Conservation (phyloP, 2,329 filamentous ascomycete species). For the Diaporthe citrichinensis region DNA sequence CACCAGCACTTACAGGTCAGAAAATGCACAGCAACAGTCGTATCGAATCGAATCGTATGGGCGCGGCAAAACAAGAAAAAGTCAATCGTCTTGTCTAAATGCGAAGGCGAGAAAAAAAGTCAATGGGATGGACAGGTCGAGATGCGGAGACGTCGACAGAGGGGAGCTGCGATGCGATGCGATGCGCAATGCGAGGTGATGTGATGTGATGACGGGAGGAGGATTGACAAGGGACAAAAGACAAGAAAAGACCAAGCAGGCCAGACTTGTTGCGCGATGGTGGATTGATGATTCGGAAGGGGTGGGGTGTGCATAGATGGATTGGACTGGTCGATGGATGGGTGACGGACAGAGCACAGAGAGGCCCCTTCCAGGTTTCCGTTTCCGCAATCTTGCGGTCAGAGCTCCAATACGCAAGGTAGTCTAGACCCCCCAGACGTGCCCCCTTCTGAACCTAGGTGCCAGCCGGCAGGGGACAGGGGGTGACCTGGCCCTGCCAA, state of each 20-base stretch:
- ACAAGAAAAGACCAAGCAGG: slow-evolving; percentile 28
- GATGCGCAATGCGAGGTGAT: slow-evolving; percentile 32
- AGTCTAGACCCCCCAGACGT: not conserved
- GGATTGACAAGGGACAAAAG: slow-evolving; percentile 21
- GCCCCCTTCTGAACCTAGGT: not conserved
- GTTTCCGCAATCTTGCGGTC: slow-evolving; percentile 33
- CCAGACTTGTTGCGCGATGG: slow-evolving; percentile 15
- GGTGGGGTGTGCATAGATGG: not conserved
- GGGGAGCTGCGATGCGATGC: not conserved
- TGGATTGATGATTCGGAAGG: not conserved
- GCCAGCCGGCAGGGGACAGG: slow-evolving; percentile 20
- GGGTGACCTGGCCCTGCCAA: slow-evolving; percentile 10
- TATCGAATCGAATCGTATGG: slow-evolving; percentile 8
- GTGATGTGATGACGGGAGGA: slow-evolving; percentile 26
- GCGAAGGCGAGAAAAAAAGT: slow-evolving; percentile 21
- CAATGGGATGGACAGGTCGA: slow-evolving; percentile 7
- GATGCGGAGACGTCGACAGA: slow-evolving; percentile 1
- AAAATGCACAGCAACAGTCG: slow-evolving; percentile 1
- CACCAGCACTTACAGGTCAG: slow-evolving; percentile 12
- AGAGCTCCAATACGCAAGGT: slow-evolving; percentile 11
- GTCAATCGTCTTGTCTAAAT: slow-evolving; percentile 27
- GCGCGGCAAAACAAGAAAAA: not conserved
- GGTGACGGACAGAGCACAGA: slow-evolving; percentile 1
- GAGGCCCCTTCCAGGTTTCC: slow-evolving; percentile 8
- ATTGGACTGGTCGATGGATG: not conserved